phyloP scores from a whole-genome alignment of 345 rosid species.

The Microthlaspi erraticum region DNA sequence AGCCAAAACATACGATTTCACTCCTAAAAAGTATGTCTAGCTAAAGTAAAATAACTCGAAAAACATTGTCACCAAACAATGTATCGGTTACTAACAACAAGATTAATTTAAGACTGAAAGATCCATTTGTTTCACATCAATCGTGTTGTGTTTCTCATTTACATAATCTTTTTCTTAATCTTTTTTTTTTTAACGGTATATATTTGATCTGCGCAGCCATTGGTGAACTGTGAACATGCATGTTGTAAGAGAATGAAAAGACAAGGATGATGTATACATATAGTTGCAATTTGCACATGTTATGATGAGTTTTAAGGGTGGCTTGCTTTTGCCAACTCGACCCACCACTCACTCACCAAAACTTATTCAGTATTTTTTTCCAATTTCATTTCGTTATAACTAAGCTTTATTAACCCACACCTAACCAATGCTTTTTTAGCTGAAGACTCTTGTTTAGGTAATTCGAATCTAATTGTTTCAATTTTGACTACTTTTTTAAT shows the following conservation, averaged over 20 bases:
- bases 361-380: not conserved
- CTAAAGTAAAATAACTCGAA: not conserved
- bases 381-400: constrained; percentile 10
- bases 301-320: constrained; percentile 41
- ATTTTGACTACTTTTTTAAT: not conserved
- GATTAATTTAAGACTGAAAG: constrained; percentile 13
- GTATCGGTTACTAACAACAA: constrained; percentile 1
- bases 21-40: not conserved
- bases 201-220: constrained; percentile 27
- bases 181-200: constrained; percentile 30
- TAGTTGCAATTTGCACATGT: constrained; percentile 39
- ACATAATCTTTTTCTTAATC: not conserved
- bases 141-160: constrained; percentile 27
- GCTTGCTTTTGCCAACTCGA: constrained; percentile 39
- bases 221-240: constrained; percentile 34
- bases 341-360: constrained; percentile 35
- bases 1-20: not conserved
- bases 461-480: constrained; percentile 15
- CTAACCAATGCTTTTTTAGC: constrained; percentile 31
- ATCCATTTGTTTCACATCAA: constrained; percentile 21
- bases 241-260: constrained; percentile 34
- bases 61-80: not conserved
- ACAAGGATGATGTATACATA: constrained; percentile 32
- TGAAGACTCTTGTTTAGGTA: not conserved
- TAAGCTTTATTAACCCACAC: constrained; percentile 17